phyloP scores from a whole-genome alignment of 1,139 yeast genomes.

The Nakaseomyces sp. region DNA sequence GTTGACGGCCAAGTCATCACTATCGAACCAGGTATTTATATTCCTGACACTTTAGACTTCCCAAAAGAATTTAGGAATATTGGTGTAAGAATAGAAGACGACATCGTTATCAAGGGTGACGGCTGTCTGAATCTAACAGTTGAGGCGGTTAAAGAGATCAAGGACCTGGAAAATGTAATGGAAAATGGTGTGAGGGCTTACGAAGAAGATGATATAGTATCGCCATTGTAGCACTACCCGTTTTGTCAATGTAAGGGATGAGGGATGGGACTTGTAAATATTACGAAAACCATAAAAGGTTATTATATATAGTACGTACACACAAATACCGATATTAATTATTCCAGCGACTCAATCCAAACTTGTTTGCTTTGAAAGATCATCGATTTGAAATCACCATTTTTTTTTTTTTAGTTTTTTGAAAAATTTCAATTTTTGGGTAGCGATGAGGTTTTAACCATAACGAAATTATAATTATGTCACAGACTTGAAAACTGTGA shows the following conservation, averaged over 20 bases:
- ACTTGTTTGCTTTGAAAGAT: too few species aligned
- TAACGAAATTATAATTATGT: too few species aligned
- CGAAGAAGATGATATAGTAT: conserved; percentile 43
- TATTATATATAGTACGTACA: too few species aligned
- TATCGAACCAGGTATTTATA: conserved; percentile 89
- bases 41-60: conserved; percentile 60
- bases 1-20: conserved; percentile 70
- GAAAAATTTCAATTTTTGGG: background rate
- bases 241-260: too few species aligned
- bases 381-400: too few species aligned
- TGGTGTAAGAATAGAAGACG: conserved; percentile 93
- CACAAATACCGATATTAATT: too few species aligned
- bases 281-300: too few species aligned
- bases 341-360: too few species aligned
- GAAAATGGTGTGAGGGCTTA: conserved; percentile 47
- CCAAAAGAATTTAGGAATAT: conserved; percentile 80
- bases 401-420: too few species aligned
- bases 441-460: too few species aligned
- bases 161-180: conserved; percentile 63
- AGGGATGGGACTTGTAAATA: background rate
- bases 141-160: conserved; percentile 78
- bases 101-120: conserved; percentile 63
- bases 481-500: too few species aligned
- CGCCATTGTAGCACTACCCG: conserved; percentile 28
- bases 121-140: conserved; percentile 57